phyloP scores from a whole-genome alignment of 768 basidiomycete species.

The Serendipita sp. region DNA sequence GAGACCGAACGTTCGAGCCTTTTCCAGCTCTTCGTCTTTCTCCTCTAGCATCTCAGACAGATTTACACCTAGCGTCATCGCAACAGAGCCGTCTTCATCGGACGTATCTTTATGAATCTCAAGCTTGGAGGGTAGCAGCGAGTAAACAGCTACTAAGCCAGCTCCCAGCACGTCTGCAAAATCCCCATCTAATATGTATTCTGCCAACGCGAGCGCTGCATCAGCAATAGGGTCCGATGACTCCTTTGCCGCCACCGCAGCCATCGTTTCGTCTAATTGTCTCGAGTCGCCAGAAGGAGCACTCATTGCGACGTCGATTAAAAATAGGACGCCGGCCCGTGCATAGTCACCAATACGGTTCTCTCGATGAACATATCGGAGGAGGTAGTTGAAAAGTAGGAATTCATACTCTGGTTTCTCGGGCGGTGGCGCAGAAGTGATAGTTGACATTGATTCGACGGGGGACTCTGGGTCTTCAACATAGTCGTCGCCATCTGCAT shows the following conservation, averaged over 20 bases:
- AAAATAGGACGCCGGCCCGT: constrained; percentile 76
- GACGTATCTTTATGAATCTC: constrained; percentile 34
- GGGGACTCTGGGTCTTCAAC: constrained; percentile 30
- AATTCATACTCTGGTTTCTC: constrained; percentile 88
- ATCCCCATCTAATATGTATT: constrained; percentile 92
- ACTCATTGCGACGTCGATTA: constrained; percentile 95
- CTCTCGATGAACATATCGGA: constrained; percentile 89
- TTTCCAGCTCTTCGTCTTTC: constrained; percentile 38
- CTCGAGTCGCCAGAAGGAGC: constrained; percentile 27
- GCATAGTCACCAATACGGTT: constrained; percentile 88
- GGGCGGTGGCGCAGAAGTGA: constrained; percentile 27
- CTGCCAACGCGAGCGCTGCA: constrained; percentile 73
- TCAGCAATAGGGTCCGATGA: constrained; percentile 56
- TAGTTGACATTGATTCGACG: constrained; percentile 40
- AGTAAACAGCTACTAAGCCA: constrained; percentile 84
- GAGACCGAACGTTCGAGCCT: constrained; percentile 42
- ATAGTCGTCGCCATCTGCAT: constrained; percentile 14
- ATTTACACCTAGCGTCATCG: constrained; percentile 60
- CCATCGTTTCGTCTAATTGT: constrained; percentile 13
- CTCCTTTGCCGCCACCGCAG: constrained; percentile 14
- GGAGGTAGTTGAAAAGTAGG: constrained; percentile 84
- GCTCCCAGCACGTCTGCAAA: constrained; percentile 95
- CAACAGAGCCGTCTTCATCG: constrained; percentile 21
- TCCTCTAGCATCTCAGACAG: constrained; percentile 29
- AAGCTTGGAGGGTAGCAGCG: constrained; percentile 74